These are phyloP conservation scores for Tricholoma matsutake DNA, from an alignment of 768 basidiomycete species.

Conservation along the genomic window DNA sequence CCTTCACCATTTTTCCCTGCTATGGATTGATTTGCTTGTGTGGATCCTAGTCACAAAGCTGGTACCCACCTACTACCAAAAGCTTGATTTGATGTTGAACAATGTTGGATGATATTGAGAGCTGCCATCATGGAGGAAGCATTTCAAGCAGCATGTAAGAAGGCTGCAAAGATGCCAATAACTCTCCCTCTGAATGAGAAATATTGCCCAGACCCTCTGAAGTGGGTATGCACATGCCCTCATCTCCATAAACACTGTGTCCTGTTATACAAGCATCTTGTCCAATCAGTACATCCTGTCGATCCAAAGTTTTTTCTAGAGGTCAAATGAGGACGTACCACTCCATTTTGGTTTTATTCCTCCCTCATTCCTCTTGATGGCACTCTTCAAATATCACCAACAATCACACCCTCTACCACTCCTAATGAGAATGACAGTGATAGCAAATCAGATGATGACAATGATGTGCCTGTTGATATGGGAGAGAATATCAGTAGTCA, in stretches of 20 bases:
- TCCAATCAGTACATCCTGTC: conserved; percentile 15
- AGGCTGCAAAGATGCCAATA: conserved; percentile 12
- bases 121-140: conserved; percentile 14
- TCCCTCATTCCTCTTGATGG: too few relatives aligned
- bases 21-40: too few relatives aligned
- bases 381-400: background rate
- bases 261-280: conserved; percentile 16
- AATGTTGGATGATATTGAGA: conserved; percentile 3
- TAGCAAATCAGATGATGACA: too few relatives aligned
- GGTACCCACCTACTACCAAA: background rate
- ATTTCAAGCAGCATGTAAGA: conserved; percentile 15
- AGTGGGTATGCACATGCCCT: conserved; percentile 12
- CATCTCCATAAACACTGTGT: background rate
- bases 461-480: too few relatives aligned
- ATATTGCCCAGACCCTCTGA: conserved; percentile 12
- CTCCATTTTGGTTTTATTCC: background rate
- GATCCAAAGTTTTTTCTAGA: too few relatives aligned
- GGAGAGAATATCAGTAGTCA: too few relatives aligned
- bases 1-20: too few relatives aligned
- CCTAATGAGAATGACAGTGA: too few relatives aligned
- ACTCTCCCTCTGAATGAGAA: conserved; percentile 17
- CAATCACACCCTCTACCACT: too few relatives aligned
- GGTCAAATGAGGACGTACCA: background rate
- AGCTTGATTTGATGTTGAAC: background rate
- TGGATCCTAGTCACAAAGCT: conserved; percentile 32